Conservation (phyloP, 2,329 filamentous ascomycete species). For the Trichoderma sp. region DNA sequence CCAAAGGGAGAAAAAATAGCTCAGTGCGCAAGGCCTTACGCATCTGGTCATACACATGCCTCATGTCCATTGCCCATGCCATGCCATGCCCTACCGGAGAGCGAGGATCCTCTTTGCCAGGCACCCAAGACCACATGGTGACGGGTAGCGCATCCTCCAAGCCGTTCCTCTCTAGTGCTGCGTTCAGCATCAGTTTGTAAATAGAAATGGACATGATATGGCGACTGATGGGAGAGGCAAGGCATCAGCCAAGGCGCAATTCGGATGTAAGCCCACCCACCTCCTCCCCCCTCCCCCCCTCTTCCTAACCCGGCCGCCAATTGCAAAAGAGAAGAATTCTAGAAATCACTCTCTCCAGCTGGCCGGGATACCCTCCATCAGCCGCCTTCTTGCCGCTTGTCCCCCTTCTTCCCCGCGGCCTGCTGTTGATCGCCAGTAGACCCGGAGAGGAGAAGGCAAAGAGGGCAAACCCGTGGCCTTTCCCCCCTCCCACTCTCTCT, state of each 20-base stretch:
- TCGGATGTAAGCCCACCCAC: background rate
- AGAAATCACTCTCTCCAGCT: constrained; percentile 9
- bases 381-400: background rate
- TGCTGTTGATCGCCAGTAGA: background rate
- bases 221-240: background rate
- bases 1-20: constrained; percentile 14
- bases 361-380: constrained; percentile 9
- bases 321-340: constrained; percentile 12
- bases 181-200: background rate
- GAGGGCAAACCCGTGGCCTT: background rate
- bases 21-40: constrained; percentile 6
- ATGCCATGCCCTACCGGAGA: background rate
- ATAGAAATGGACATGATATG: background rate
- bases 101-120: constrained; percentile 8
- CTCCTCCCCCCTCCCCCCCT: too few relatives aligned
- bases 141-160: constrained; percentile 4
- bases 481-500: background rate
- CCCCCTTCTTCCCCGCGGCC: constrained; percentile 11
- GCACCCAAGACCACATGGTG: background rate
- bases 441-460: background rate
- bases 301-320: constrained; percentile 8
- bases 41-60: constrained; percentile 2
- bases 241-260: background rate
- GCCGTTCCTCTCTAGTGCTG: background rate
- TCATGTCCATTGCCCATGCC: background rate